These are phyloP conservation scores for Boletellus deceptivus DNA, from an alignment of 1,284 basidiomycete genomes.

Conservation along the genomic window DNA sequence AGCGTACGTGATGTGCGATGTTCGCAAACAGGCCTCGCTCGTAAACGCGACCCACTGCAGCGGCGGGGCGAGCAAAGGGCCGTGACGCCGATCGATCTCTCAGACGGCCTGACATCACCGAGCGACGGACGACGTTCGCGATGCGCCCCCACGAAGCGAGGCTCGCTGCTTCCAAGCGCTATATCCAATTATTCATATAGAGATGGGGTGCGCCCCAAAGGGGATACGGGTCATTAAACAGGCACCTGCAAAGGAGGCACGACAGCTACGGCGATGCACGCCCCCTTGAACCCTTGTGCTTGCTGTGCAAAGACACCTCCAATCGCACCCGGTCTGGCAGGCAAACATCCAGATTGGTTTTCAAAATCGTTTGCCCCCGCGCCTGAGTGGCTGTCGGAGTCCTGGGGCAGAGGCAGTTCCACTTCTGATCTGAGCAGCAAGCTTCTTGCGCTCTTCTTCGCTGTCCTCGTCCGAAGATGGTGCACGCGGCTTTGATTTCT, in stretches of 20 bases:
- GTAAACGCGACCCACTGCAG: too few relatives aligned
- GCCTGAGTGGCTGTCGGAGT: conserved; percentile 68
- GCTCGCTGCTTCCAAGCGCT: too few relatives aligned
- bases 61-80: too few relatives aligned
- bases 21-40: too few relatives aligned
- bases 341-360: neutral
- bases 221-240: neutral
- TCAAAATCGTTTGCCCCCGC: conserved; percentile 70
- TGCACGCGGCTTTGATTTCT: conserved; percentile 45
- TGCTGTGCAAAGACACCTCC: neutral
- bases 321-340: neutral
- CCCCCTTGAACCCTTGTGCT: conserved; percentile 13
- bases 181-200: too few relatives aligned
- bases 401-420: conserved; percentile 40
- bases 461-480: conserved; percentile 54
- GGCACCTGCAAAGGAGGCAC: neutral
- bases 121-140: too few relatives aligned
- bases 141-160: too few relatives aligned
- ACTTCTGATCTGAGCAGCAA: conserved; percentile 38
- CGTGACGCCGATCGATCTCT: too few relatives aligned
- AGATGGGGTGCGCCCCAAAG: neutral
- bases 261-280: neutral
- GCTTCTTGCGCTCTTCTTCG: conserved; percentile 47
- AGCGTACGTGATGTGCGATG: too few relatives aligned
- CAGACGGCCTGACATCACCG: too few relatives aligned